Conservation (phyloP, 768 basidiomycete genomes). For the Pleurotus salmoneostramineus region DNA sequence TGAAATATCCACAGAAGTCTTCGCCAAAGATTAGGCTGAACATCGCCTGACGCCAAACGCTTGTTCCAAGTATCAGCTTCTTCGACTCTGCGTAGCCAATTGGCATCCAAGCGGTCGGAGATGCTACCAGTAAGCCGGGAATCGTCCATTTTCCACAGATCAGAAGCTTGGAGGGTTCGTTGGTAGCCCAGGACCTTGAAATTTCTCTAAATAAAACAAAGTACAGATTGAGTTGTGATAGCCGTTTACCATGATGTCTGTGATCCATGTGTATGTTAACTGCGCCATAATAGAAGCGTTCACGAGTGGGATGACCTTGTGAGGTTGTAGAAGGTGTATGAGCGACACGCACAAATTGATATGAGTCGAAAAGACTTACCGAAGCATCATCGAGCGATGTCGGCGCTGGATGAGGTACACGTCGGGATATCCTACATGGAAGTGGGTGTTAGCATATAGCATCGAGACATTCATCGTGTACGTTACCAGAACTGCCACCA, state of each 20-base stretch:
- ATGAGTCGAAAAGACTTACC: constrained; percentile 20
- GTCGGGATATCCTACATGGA: constrained; percentile 47
- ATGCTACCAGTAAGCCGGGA: constrained; percentile 45
- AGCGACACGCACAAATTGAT: neutral
- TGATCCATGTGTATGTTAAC: constrained; percentile 66
- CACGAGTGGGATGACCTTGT: constrained; percentile 52
- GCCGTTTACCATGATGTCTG: constrained; percentile 44
- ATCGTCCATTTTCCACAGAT: constrained; percentile 65
- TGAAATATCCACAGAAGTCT: constrained; percentile 39
- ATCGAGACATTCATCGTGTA: neutral
- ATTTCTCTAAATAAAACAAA: neutral
- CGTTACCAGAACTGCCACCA: constrained; percentile 58
- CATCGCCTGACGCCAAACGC: constrained; percentile 38
- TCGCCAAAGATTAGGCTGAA: constrained; percentile 34
- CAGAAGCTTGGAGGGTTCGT: constrained; percentile 68
- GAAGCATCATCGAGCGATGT: constrained; percentile 51
- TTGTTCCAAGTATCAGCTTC: constrained; percentile 56
- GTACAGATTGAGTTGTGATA: neutral
- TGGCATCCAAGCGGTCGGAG: constrained; percentile 48
- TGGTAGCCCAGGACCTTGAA: constrained; percentile 61
- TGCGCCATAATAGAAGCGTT: constrained; percentile 54
- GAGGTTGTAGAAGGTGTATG: neutral
- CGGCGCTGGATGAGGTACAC: constrained; percentile 55
- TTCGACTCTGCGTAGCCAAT: constrained; percentile 46
- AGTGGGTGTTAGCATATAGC: neutral